Percentiles rank a stretch among this genome's conserved stretches.
phyloP scores from a whole-genome alignment of 192 early-diverging fungal species.

The Dissophora ornata region DNA sequence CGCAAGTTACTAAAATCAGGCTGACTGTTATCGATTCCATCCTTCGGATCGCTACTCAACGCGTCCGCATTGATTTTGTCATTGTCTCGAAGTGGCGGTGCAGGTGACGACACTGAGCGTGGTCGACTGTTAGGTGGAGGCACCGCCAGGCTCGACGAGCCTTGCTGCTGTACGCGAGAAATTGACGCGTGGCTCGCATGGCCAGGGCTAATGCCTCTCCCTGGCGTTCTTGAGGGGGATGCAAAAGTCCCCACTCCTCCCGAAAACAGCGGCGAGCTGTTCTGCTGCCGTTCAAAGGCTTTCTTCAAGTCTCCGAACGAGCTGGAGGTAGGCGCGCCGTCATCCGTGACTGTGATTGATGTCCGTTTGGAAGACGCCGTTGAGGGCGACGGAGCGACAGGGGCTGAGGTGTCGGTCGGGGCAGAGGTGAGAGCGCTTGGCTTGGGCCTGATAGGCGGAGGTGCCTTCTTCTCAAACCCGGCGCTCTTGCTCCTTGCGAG shows the following conservation, averaged over 20 bases:
- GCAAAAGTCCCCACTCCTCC: background rate
- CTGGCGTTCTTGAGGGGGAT: background rate
- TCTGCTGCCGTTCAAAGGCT: constrained; percentile 38
- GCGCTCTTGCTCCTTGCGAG: constrained; percentile 28
- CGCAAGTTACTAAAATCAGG: constrained; percentile 47
- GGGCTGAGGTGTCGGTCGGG: background rate
- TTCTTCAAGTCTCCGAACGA: constrained; percentile 45
- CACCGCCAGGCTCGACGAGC: background rate
- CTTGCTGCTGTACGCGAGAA: constrained; percentile 2
- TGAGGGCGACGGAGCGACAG: constrained; percentile 1
- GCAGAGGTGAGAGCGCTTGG: constrained; percentile 20
- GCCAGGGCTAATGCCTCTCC: background rate
- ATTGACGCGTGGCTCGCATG: constrained; percentile 14
- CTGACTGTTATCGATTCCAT: constrained; percentile 39
- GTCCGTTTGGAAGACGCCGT: background rate
- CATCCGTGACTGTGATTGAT: constrained; percentile 24
- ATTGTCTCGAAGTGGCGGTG: constrained; percentile 13
- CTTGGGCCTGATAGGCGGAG: constrained; percentile 43
- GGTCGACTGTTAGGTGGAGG: constrained; percentile 9
- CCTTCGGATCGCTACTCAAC: background rate
- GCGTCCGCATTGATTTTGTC: background rate
- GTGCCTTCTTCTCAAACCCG: constrained; percentile 29
- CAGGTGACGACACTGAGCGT: constrained; percentile 40
- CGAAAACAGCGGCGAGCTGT: constrained; percentile 26
- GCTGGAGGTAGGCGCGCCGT: constrained; percentile 12